phyloP scores from a whole-genome alignment of 2,329 filamentous ascomycete genomes.

The Mycosphaerella sp. region DNA sequence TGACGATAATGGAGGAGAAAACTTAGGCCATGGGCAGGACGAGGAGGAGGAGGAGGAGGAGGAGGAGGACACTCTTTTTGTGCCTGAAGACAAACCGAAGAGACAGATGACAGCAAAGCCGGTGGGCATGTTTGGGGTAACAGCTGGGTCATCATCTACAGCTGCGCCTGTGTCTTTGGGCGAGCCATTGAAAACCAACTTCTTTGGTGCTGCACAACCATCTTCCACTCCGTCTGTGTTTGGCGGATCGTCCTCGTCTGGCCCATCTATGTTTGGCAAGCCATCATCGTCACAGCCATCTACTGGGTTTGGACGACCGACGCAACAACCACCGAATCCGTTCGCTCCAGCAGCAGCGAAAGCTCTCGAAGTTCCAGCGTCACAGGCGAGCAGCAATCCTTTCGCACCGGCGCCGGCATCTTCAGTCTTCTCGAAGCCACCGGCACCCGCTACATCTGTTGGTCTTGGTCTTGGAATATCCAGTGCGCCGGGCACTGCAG shows the following conservation, averaged over 20 bases:
- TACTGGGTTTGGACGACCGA: conserved; percentile 15
- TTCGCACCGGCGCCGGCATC: background rate
- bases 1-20: conserved; percentile 16
- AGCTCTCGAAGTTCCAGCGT: background rate
- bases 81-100: conserved; percentile 31
- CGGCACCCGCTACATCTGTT: background rate
- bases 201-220: conserved; percentile 7
- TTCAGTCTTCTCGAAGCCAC: background rate
- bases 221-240: conserved; percentile 16
- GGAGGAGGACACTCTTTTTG: conserved; percentile 38
- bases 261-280: conserved; percentile 14
- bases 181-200: conserved; percentile 8
- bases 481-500: background rate
- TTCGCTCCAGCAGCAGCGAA: conserved; percentile 9
- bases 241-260: conserved; percentile 10
- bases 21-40: background rate
- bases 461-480: conserved; percentile 3
- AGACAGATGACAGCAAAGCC: background rate
- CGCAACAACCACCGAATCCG: conserved; percentile 5
- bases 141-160: background rate
- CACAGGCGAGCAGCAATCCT: background rate
- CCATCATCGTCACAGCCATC: conserved; percentile 14
- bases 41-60: conserved; percentile 29
- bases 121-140: background rate
- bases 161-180: conserved; percentile 14